phyloP scores from a whole-genome alignment of 2,329 filamentous ascomycete species.

The Aureobasidium sp. region DNA sequence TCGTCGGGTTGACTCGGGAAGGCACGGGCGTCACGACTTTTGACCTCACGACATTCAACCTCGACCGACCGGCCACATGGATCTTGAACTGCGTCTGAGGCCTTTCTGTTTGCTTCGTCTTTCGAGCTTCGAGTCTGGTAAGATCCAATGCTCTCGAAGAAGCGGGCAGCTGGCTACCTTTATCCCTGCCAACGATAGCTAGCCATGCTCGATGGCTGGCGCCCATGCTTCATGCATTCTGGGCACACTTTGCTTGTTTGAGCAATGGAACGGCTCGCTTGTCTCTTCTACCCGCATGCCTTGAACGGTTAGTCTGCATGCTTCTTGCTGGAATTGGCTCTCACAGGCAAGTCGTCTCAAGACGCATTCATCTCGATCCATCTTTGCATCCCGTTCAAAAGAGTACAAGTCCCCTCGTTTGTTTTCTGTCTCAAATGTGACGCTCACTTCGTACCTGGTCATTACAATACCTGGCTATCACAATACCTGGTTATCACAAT shows the following conservation, averaged over 20 bases:
- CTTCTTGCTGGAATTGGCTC: background rate
- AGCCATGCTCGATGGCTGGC: slow-evolving; percentile 2
- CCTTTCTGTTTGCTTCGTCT: background rate
- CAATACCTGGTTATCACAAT: background rate
- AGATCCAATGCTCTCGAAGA: background rate
- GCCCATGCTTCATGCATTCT: slow-evolving; percentile 7
- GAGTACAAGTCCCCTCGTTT: background rate
- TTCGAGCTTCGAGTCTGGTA: background rate
- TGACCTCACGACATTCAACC: slow-evolving; percentile 4
- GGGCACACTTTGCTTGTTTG: slow-evolving; percentile 7
- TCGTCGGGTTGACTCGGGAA: slow-evolving; percentile 12
- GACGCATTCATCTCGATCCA: background rate
- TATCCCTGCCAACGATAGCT: background rate
- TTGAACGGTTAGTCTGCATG: slow-evolving; percentile 5
- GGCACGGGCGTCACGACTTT: background rate
- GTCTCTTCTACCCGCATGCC: background rate
- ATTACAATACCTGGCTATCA: background rate
- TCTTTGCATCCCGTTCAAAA: background rate
- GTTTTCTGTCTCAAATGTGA: background rate
- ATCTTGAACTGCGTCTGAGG: background rate
- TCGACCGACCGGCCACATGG: background rate
- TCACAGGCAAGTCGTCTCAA: background rate
- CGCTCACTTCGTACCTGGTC: background rate
- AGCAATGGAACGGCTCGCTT: slow-evolving; percentile 1
- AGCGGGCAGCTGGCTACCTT: background rate